Evolutionary conservation across 2,329 filamentous ascomycete genomes (phyloP).

Genomic region (Aphanoascus verrucosus): DNA sequence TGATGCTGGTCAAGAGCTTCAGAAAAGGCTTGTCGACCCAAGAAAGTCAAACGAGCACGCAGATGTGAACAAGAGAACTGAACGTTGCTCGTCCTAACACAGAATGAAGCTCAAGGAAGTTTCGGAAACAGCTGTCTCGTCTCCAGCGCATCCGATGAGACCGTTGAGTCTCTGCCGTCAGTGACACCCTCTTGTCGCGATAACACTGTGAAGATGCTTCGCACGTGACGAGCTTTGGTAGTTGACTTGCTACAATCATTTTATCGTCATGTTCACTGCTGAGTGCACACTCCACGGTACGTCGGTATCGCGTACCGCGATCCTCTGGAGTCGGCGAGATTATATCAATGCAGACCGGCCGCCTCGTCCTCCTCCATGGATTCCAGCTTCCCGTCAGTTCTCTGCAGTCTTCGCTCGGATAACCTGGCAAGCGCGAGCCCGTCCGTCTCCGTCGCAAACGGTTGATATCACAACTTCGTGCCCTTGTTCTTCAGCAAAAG

Average conservation of each 20-base stretch:
- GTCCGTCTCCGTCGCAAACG: slow-evolving; percentile 5
- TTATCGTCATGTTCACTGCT: neutral
- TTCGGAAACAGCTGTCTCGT: too few species aligned
- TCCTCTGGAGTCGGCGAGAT: slow-evolving; percentile 7
- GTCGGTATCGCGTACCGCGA: slow-evolving; percentile 9
- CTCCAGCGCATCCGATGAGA: too few species aligned
- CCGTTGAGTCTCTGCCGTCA: too few species aligned
- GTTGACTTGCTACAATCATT: neutral
- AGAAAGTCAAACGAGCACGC: too few species aligned
- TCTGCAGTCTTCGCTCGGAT: slow-evolving; percentile 8
- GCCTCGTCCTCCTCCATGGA: slow-evolving; percentile 6
- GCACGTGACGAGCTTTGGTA: neutral
- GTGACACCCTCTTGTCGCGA: too few species aligned
- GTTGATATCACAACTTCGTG: slow-evolving; percentile 4
- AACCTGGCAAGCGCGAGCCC: slow-evolving; percentile 6
- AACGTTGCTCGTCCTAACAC: too few species aligned
- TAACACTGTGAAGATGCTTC: neutral
- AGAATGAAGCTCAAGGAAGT: too few species aligned
- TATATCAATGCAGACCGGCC: neutral
- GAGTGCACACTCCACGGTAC: slow-evolving; percentile 6
- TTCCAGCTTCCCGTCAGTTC: slow-evolving; percentile 4
- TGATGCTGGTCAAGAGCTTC: too few species aligned
- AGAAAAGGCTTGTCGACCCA: too few species aligned
- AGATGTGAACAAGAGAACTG: too few species aligned
- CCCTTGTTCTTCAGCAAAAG: neutral